Base-by-base conservation (phyloP, 1,284 basidiomycete genomes). In the Erythrobasidium hasegawianum region DNA sequence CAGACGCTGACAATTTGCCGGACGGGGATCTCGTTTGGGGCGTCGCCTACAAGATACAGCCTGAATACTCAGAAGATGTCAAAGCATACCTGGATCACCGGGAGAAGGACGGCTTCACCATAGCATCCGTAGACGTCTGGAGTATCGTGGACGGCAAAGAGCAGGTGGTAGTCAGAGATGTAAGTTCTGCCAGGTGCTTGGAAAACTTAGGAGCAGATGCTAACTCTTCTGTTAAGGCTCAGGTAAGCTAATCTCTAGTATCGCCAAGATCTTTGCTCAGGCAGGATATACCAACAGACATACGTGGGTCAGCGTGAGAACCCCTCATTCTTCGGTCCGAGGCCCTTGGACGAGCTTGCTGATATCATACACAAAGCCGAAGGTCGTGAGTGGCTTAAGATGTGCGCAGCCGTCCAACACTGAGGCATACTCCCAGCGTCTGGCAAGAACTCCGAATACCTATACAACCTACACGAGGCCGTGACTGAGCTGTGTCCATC, bases 21-120 rank as follows among this genome's bases (percentile, higher is more conserved):
- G 39, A 45, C 45, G 56, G 56, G 16, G 57, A 58, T 26, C 50
- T 66, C 20, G 57, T 93, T 3, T 93, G 90, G 90, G 90, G 90
- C 11, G 78, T 92, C 26, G 87, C 87, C 22, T 90, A 88, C 76
- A 89, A 87, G 11, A 90, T 93, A 74, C 87, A 92, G 72, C 86
- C 89, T 0, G 80, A 75, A 29, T 83, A 88, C 71, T 85, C 84
- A 56, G 77, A 81, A 0, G 87, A 90, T 76, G 90, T 91, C 14
- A 81, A 87, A 43, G 86, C 86, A 58, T 90, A 92, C 75, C 78
- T 93, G 74, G 90, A 90, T 87, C 74, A 89, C 74, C 81, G 90
- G 67, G 89, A 91, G 79, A 90, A 90, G 83, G 86, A 88, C 71
- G 87, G 87, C n/a, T 88, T 88, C 76, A 86, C 85, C 2, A 79